These are phyloP conservation scores for Paraconiothyrium sp. DNA, from an alignment of 2,329 filamentous ascomycete species.

Conservation along the genomic window DNA sequence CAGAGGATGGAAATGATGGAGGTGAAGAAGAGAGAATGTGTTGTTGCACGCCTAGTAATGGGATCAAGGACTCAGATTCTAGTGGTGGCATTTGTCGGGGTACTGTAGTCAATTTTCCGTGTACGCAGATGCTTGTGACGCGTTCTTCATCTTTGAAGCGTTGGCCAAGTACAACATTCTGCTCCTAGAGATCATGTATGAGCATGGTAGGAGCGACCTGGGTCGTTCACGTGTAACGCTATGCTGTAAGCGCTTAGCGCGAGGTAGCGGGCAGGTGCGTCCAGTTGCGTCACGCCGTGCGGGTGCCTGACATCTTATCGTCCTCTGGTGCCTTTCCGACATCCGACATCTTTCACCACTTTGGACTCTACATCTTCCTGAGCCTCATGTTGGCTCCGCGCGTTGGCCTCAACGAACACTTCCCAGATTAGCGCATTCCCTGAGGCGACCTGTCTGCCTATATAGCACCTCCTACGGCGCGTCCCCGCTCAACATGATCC, in stretches of 20 bases:
- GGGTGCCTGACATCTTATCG: constrained; percentile 26
- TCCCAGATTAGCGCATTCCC: constrained; percentile 1
- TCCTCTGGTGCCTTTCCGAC: constrained; percentile 4
- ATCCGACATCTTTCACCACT: not conserved
- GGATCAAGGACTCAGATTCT: constrained; percentile 33
- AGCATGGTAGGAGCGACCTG: constrained; percentile 4
- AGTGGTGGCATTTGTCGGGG: constrained; percentile 23
- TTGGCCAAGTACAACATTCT: not conserved
- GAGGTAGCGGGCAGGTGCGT: constrained; percentile 4
- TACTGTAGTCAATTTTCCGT: constrained; percentile 34
- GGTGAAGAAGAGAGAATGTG: constrained; percentile 20
- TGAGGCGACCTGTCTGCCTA: constrained; percentile 10
- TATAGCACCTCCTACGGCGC: constrained; percentile 29
- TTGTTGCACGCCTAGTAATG: constrained; percentile 18
- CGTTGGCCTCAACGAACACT: not conserved
- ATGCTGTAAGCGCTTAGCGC: constrained; percentile 18
- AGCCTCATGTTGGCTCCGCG: not conserved
- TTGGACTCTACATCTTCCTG: not conserved
- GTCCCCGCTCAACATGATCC: constrained; percentile 45
- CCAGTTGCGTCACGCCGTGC: constrained; percentile 27
- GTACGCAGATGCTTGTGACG: constrained; percentile 27
- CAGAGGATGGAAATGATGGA: not conserved
- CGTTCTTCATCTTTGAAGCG: constrained; percentile 16
- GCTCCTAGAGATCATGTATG: not conserved
- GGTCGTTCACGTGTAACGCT: constrained; percentile 22